Evolutionary conservation across 495 filamentous ascomycete genomes (phyloP).

Genomic region (Aspergillus heteromorphus): DNA sequence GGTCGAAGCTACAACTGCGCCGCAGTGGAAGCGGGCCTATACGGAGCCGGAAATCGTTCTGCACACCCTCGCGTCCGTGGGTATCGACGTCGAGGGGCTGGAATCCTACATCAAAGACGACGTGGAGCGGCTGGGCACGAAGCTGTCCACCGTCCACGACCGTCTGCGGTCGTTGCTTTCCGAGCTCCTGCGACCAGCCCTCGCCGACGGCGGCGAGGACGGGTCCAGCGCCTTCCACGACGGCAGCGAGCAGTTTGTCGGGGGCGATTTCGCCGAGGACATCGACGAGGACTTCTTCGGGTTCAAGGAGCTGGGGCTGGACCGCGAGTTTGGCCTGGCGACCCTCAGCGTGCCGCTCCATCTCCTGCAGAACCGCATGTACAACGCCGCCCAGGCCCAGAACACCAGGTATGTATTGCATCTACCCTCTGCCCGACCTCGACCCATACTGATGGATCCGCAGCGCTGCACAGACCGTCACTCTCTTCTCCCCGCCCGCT

Average conservation of each 20-base stretch:
- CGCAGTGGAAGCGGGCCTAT: constrained; percentile 60
- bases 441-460: constrained; percentile 9
- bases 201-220: constrained; percentile 72
- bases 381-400: constrained; percentile 70
- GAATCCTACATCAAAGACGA: constrained; percentile 93
- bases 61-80: constrained; percentile 77
- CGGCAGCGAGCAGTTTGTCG: constrained; percentile 94
- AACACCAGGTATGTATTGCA: constrained; percentile 52
- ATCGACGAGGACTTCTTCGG: constrained; percentile 98
- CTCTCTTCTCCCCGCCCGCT: constrained; percentile 53
- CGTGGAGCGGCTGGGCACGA: constrained; percentile 80
- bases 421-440: neutral
- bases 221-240: constrained; percentile 90
- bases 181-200: constrained; percentile 85
- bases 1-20: constrained; percentile 20
- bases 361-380: constrained; percentile 85
- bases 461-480: constrained; percentile 43
- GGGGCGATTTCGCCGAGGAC: constrained; percentile 95
- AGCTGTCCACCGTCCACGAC: constrained; percentile 79
- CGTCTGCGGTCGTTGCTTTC: constrained; percentile 85
- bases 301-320: constrained; percentile 91
- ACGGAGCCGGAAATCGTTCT: constrained; percentile 78
- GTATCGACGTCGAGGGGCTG: constrained; percentile 72
- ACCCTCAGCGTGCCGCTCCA: constrained; percentile 89
- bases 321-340: constrained; percentile 79